These are phyloP conservation scores for Mortierella sp. DNA, from an alignment of 371 early-diverging fungal species.

Conservation along the genomic window DNA sequence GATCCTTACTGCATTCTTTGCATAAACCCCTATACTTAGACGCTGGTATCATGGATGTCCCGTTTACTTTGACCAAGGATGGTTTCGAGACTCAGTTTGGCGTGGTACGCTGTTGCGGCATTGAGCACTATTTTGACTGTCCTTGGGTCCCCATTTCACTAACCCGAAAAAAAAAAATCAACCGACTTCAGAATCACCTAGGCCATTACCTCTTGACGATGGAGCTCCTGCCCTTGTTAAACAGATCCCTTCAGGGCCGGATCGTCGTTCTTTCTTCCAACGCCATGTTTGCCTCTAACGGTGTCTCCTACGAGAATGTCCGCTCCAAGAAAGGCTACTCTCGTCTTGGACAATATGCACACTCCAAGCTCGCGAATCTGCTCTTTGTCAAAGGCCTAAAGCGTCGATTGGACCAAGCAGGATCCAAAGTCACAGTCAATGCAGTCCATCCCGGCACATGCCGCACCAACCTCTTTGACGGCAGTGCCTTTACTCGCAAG, in stretches of 20 bases:
- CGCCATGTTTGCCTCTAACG: constrained; percentile 34
- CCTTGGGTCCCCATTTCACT: too few relatives aligned
- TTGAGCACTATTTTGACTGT: too few relatives aligned
- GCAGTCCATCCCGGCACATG: constrained; percentile 62
- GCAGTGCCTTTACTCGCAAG: constrained; percentile 17
- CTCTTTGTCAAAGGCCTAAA: constrained; percentile 60
- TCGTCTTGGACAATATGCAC: constrained; percentile 53
- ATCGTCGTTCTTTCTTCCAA: constrained; percentile 61
- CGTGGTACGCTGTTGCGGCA: constrained; percentile 5
- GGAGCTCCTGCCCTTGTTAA: constrained; percentile 57
- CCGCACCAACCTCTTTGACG: constrained; percentile 51
- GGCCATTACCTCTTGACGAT: constrained; percentile 19
- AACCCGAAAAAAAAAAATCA: too few relatives aligned
- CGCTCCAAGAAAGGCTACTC: constrained; percentile 45
- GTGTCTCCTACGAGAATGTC: constrained; percentile 49
- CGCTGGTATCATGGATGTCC: constrained; percentile 37
- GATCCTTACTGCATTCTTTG: too few relatives aligned
- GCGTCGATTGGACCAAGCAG: constrained; percentile 38
- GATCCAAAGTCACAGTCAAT: constrained; percentile 54
- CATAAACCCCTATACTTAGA: too few relatives aligned
- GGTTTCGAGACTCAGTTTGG: constrained; percentile 18
- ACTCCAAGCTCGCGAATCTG: constrained; percentile 66
- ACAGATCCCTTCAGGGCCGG: constrained; percentile 41
- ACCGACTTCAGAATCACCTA: constrained; percentile 13
- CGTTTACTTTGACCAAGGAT: constrained; percentile 8